Base-by-base conservation (phyloP, 176 grass and related monocot species). In the Triticum urartu region DNA sequence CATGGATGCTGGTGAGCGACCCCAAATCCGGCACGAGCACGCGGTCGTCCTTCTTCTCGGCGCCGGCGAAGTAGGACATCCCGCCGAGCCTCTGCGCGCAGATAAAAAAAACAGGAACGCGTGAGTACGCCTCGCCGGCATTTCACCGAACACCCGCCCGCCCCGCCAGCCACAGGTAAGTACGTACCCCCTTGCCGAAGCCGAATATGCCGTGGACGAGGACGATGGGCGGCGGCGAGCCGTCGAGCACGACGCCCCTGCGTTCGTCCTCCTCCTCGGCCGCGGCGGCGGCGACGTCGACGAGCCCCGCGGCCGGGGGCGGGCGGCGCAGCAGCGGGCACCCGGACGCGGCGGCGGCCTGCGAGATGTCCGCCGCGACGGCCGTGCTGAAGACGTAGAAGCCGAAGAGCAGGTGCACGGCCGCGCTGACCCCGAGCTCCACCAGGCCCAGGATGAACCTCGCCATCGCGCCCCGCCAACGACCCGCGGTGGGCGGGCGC, bases 1-100 rank as follows among this genome's bases (percentile, higher is more conserved):
- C 97, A 85, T 99, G 94, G 80, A 99, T 90, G 90, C 97, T 96
- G 84, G 94, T 96, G 68, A 99, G 85, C 60, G 97, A 99, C 40
- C 97, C 97, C 92, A 99, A 94, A 91, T 99, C 97, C 50, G 97
- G 97, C 68, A 99, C 97, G 67, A 99, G 91, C 84, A 96, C 91
- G 81, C 94, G 94, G 66, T 96, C 97, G 77, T 99, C 97, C 90
- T 94, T 99, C 86, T 92, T 95, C 92, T 99, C 97, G 20, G 97
- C 97, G 73, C 97, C 94, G 81, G 94, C 97, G 83, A 99, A 99
- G 92, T 99, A 99, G 20, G 97, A 96, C 17, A 99, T 72, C 15
- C 89, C 87, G 4, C 97, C 97, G 56, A 99, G 97, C 85, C 94
- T 91, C 97, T 98, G 94, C 78, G 26, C 32, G 30, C 68, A 30